Conservation (phyloP, 306 rosid genomes). For the Gleditsia sinensis region DNA sequence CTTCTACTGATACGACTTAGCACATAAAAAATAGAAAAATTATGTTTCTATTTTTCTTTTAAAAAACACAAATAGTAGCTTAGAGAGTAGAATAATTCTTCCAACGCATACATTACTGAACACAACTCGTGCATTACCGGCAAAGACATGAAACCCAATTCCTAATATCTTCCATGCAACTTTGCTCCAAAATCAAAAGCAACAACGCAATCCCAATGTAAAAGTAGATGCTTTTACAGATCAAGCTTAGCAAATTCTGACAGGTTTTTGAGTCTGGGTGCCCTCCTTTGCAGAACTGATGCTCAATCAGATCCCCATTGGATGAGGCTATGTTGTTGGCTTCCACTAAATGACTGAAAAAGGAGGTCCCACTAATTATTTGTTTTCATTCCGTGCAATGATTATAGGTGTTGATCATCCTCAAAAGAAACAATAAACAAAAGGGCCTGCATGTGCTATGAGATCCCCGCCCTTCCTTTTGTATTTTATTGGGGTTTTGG, state of each 20-base stretch:
- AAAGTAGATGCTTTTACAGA: background rate
- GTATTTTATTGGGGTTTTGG: slow-evolving; percentile 49
- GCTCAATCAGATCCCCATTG: slow-evolving; percentile 10
- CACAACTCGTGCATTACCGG: background rate
- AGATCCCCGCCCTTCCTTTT: slow-evolving; percentile 50
- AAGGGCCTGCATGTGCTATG: slow-evolving; percentile 64
- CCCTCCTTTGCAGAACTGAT: background rate
- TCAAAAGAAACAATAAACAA: slow-evolving; percentile 50
- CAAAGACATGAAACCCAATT: background rate
- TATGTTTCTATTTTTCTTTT: too few relatives aligned
- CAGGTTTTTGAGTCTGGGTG: background rate
- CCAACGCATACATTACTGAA: background rate
- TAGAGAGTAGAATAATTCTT: background rate
- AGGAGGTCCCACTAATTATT: slow-evolving; percentile 50
- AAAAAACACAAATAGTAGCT: too few relatives aligned
- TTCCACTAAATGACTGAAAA: slow-evolving; percentile 47
- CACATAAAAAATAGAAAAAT: too few relatives aligned
- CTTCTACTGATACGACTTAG: too few relatives aligned
- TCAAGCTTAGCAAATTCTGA: background rate
- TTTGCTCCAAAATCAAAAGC: background rate
- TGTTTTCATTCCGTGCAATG: slow-evolving; percentile 74
- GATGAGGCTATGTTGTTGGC: slow-evolving; percentile 36
- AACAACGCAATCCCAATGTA: background rate
- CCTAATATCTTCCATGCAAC: background rate
- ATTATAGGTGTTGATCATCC: slow-evolving; percentile 55